Evolutionary conservation across 257 asterid genomes (phyloP), one percentile per base, ranked within the genome.

Genomic region (Primulina huaijiensis): DNA sequence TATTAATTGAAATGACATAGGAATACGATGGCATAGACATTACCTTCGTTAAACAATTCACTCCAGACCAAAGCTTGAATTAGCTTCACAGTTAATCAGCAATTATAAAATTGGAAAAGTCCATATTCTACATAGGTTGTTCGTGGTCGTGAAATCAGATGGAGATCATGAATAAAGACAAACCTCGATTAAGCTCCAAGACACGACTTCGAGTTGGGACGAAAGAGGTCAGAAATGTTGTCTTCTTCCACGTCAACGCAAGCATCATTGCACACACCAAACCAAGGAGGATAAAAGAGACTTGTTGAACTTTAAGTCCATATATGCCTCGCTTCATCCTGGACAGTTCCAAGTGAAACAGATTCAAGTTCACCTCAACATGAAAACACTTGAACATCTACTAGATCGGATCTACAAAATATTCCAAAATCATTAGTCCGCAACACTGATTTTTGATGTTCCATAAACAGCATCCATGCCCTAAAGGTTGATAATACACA

Each of bases 301-400:
- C 85, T 81, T 86, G 97, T 31, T 88, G 74, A 68, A 81, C 81
- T 82, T 82, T 93, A 67, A 93, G 74, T 57, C 89, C 94, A 76
- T 76, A 80, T 63, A 87, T 72, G 86, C 89, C 90, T 81, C 92
- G 92, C 85, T 90, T 93, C 99, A 93, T 93, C 92, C 91, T 87
- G 71, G 66, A 57, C 33, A 73, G 75, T 77, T 66, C 72, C 58
- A 71, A 58, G 64, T 66, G 25, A 56, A 68, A 62, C 56, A 58
- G 60, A 69, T 72, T 73, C 79, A 65, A 74, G 79, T 73, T 69
- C 86, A 82, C 76, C 78, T 76, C 50, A 73, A 61, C 63, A 67
- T 74, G 72, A 73, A 34, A 62, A 78, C 17, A 23, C 10, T 68
- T 20, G 74, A 61, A 63, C 27, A 64, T 58, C 60, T 19, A 68